Evolutionary conservation across 2,329 filamentous ascomycete genomes (phyloP), one percentile per base, ranked within the genome.

Genomic region (Stemphylium lycopersici): DNA sequence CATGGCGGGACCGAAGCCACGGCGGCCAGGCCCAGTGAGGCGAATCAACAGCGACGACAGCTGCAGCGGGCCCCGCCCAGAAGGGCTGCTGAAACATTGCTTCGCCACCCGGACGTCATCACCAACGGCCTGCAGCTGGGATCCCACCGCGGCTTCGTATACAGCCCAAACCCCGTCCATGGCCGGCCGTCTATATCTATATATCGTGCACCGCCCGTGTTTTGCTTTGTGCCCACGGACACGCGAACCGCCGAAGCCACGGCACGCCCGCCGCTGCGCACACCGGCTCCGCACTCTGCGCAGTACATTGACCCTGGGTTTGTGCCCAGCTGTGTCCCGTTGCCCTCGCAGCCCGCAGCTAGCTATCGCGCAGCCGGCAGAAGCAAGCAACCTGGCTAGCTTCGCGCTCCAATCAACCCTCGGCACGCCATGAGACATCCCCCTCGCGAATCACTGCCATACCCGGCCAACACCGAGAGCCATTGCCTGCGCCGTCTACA

Each of bases 101-200:
- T 52, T 47, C 39, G 38, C 48, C 49, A 48, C 53, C 48, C 43
- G 44, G 56, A 55, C 52, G 56, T 55, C 52, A 51, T 51, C 32
- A 42, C 37, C 49, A 47, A 50, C 47, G 39, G 40, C 34, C 15
- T 36, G 12, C 40, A 37, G 40, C 42, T 34, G 42, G 29, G 38
- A 32, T 34, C 26, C 22, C 46, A 41, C 32, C 20, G 15, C 16
- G 40, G 48, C 33, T 39, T 43, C 42, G 16, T 31, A 31, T 24
- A 13, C 32, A 36, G 29, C 13, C 31, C n/a, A n/a, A n/a, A n/a
- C n/a, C n/a, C n/a, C 33, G n/a, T 15, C 18, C 41, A 44, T 34
- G 29, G 22, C 22, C 41, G 8, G n/a, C 26, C n/a, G 26, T 18
- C 43, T 24, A 48, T 41, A 12, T n/a, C n/a, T 49, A 39, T 49